Evolutionary conservation across 345 rosid species (phyloP).

Genomic region (Camelina hispida): DNA sequence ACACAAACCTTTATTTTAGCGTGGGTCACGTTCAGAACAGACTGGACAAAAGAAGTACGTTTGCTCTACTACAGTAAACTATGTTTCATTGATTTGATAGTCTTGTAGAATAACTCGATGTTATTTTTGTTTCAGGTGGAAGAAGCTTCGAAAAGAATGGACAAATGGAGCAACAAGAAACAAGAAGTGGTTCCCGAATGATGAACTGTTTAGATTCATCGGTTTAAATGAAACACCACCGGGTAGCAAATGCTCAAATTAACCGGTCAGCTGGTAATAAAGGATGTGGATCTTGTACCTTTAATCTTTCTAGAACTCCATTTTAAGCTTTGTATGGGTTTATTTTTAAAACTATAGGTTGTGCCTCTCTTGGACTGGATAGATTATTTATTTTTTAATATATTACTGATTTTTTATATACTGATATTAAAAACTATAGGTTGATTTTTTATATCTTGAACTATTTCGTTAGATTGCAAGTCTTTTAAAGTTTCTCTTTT

Average conservation of each 20-base stretch:
- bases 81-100: not conserved
- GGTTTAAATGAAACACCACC: not conserved
- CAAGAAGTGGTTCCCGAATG: conserved; percentile 27
- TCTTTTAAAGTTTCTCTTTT: too few species aligned
- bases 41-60: conserved; percentile 68
- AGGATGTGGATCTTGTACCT: not conserved
- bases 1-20: conserved; percentile 65
- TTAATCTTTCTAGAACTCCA: not conserved
- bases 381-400: too few species aligned
- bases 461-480: too few species aligned
- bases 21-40: conserved; percentile 66
- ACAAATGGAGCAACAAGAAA: conserved; percentile 41
- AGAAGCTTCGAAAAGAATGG: conserved; percentile 46
- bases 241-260: not conserved
- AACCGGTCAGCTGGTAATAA: not conserved
- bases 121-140: conserved; percentile 42
- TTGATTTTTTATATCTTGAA: too few species aligned
- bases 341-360: too few species aligned
- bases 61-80: too few species aligned
- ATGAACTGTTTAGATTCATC: conserved; percentile 1
- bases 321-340: too few species aligned
- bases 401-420: too few species aligned
- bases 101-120: not conserved
- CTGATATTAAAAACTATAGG: too few species aligned
- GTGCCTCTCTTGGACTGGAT: too few species aligned